phyloP scores from a whole-genome alignment of 164 flowering plant species.

The Litsea cubeba region DNA sequence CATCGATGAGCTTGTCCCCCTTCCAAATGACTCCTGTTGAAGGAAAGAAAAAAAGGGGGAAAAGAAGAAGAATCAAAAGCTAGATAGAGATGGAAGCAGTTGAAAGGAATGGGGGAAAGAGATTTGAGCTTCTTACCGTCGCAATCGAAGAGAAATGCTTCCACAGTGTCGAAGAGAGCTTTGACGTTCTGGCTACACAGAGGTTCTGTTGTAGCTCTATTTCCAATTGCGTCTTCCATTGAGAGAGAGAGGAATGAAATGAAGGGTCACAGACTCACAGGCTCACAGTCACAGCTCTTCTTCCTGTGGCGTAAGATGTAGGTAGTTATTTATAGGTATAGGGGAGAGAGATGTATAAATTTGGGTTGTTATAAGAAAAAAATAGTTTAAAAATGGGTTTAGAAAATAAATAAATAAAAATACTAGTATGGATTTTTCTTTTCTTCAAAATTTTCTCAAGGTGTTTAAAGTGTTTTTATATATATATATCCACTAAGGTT shows the following conservation, averaged over 20 bases:
- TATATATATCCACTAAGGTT: no score
- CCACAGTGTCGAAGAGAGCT: constrained; percentile 59
- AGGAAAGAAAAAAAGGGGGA: neutral
- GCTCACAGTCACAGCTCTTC: constrained; percentile 7
- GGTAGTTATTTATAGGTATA: neutral
- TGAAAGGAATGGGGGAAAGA: neutral
- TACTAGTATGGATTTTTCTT: no score
- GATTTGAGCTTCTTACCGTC: constrained; percentile 47
- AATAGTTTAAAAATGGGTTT: no score
- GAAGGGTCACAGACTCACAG: neutral
- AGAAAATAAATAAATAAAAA: no score
- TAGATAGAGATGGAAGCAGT: neutral
- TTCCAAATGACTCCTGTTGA: constrained; percentile 86
- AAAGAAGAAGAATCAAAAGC: neutral
- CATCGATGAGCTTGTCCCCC: constrained; percentile 84
- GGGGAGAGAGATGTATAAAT: no score
- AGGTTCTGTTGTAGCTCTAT: constrained; percentile 13
- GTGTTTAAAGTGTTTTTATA: no score
- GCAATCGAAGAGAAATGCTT: constrained; percentile 93
- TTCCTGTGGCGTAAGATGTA: neutral
- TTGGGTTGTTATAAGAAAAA: no score
- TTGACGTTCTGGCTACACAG: constrained; percentile 37
- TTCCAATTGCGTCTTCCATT: neutral
- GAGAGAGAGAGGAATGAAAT: constrained; percentile 2
- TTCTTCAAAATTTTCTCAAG: no score